Evolutionary conservation across 768 basidiomycete species (phyloP).

Genomic region (Mycena latifolia): DNA sequence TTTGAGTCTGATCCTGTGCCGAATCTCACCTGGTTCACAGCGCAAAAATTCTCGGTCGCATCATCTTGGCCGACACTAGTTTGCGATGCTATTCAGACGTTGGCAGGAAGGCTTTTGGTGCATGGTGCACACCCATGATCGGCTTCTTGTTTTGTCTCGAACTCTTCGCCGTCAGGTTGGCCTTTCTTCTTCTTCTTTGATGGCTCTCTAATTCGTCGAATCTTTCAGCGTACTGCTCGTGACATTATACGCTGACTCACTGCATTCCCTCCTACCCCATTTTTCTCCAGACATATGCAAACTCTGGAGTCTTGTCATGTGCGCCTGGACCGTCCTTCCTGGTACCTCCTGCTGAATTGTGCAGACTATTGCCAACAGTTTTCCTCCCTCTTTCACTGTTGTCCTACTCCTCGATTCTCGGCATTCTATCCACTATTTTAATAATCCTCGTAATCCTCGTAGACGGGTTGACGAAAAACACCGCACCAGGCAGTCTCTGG

Average conservation of each 20-base stretch:
- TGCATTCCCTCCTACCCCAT: constrained; percentile 77
- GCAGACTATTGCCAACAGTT: constrained; percentile 84
- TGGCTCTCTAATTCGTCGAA: background rate
- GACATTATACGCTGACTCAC: constrained; percentile 89
- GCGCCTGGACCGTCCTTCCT: constrained; percentile 38
- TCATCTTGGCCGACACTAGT: constrained; percentile 77
- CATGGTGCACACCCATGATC: constrained; percentile 72
- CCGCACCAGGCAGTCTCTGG: constrained; percentile 86
- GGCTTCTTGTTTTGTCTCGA: constrained; percentile 88
- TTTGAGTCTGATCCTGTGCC: background rate
- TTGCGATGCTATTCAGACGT: constrained; percentile 92
- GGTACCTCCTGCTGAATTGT: constrained; percentile 18
- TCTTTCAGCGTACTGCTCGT: constrained; percentile 81
- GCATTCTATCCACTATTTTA: constrained; percentile 82
- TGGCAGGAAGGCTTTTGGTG: constrained; percentile 90
- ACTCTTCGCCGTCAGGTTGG: constrained; percentile 84
- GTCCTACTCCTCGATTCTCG: constrained; percentile 90
- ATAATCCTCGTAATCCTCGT: constrained; percentile 83
- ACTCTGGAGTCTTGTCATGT: constrained; percentile 79
- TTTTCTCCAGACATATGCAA: constrained; percentile 83
- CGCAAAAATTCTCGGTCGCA: constrained; percentile 86
- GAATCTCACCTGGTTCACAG: constrained; percentile 53
- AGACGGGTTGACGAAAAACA: constrained; percentile 82
- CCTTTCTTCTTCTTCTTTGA: background rate
- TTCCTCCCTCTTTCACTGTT: constrained; percentile 89